A percentile compares a stretch with the other conserved stretches of the same genome.
Evolutionary conservation across 176 grass and related monocot genomes (phyloP).

Genomic region (Carex parvula): DNA sequence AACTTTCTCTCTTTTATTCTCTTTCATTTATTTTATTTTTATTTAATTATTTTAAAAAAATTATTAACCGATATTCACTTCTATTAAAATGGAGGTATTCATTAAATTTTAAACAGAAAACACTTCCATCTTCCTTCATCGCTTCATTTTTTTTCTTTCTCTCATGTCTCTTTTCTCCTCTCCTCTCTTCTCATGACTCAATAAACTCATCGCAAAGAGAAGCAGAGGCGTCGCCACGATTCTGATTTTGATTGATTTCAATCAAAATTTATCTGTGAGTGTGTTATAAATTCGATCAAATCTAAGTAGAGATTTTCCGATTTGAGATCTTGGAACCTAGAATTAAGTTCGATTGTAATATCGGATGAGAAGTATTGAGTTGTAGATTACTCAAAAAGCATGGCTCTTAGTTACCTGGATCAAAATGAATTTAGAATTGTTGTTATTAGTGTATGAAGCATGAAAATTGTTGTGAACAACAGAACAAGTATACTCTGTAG

Average conservation of each 20-base stretch:
- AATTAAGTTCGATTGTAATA: not conserved
- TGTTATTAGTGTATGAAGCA: not conserved
- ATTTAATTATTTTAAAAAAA: too few relatives aligned
- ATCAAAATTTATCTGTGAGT: not conserved
- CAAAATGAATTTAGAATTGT: not conserved
- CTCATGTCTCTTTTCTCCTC: too few relatives aligned
- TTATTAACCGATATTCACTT: too few relatives aligned
- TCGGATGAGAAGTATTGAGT: not conserved
- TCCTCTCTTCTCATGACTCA: too few relatives aligned
- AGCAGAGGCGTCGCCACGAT: slow-evolving; percentile 62
- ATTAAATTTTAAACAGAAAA: too few relatives aligned
- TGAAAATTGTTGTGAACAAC: too few relatives aligned
- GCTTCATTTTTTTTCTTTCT: too few relatives aligned
- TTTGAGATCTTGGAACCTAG: not conserved
- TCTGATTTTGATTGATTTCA: slow-evolving; percentile 41
- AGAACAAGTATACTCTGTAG: not conserved
- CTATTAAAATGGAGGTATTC: too few relatives aligned
- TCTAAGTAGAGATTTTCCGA: too few relatives aligned
- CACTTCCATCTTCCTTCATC: too few relatives aligned
- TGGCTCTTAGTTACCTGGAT: not conserved
- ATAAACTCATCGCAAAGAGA: slow-evolving; percentile 35
- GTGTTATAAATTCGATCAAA: not conserved
- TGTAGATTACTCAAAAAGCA: not conserved
- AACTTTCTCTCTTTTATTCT: too few relatives aligned
- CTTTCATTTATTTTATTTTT: too few relatives aligned